These are phyloP conservation scores for Phellopilus nigrolimitatus DNA, from an alignment of 1,284 basidiomycete genomes.

Conservation along the genomic window DNA sequence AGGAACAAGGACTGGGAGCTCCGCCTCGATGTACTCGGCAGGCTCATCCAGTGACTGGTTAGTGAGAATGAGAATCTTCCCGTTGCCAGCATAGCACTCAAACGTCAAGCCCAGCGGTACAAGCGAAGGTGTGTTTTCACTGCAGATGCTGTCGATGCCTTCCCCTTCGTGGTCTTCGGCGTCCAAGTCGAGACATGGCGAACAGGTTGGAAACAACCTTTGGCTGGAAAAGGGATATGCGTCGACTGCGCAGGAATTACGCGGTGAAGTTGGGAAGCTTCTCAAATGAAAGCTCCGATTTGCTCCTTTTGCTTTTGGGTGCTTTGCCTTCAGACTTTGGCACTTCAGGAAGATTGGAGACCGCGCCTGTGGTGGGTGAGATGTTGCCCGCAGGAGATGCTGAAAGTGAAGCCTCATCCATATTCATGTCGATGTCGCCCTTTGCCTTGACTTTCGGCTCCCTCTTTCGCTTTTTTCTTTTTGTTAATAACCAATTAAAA, in stretches of 20 bases:
- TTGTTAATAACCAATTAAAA: not conserved
- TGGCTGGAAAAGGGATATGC: constrained; percentile 77
- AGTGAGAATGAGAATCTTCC: constrained; percentile 76
- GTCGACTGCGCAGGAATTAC: constrained; percentile 88
- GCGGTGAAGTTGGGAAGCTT: constrained; percentile 85
- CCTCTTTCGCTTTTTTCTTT: constrained; percentile 50
- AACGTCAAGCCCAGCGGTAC: constrained; percentile 34
- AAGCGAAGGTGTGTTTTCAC: constrained; percentile 25
- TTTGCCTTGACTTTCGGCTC: constrained; percentile 50
- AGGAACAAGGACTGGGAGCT: no score
- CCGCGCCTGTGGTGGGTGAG: no score
- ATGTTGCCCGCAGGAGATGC: no score
- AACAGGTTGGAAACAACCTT: constrained; percentile 82
- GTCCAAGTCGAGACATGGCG: no score
- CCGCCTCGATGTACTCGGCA: no score
- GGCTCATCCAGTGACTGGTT: constrained; percentile 64
- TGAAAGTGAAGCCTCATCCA: constrained; percentile 42
- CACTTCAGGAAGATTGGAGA: no score
- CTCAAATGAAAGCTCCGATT: constrained; percentile 74
- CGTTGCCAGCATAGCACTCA: constrained; percentile 68
- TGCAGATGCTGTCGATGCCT: no score
- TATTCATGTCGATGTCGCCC: constrained; percentile 70
- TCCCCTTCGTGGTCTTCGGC: no score
- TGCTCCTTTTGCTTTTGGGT: constrained; percentile 42
- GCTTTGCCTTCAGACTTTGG: no score